Base-by-base conservation (phyloP, 192 early-diverging fungal genomes). In the Phycomyces nitens region DNA sequence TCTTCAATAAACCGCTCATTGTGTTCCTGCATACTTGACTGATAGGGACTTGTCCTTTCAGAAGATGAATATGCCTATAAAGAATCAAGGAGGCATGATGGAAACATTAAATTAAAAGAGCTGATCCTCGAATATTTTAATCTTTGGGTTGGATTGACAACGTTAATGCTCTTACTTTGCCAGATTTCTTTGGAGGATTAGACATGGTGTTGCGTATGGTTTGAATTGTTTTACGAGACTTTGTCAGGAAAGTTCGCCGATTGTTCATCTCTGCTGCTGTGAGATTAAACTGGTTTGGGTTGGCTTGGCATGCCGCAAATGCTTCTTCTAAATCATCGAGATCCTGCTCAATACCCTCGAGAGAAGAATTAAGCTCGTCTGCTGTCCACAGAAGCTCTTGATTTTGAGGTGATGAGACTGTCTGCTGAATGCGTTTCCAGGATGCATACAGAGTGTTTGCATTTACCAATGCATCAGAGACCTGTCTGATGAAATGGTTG, bases 241-340 rank as follows among this genome's bases (percentile, higher is more conserved):
- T 58, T 7, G 53, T 58, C 18, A 75, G 24, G 44, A 75, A 75
- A 11, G 18, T 52, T 24, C 59, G 58, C 27, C 78, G 65, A 10
- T 62, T 51, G 23, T 70, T 71, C 18, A 82, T 65, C 24, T 77
- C 75, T 18, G 60, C 44, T 15, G 56, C 60, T 16, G 77, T 70
- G 0, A 82, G 44, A 23, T 77, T 71, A 41, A 82, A 82, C 18
- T 72, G 62, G 11, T 73, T 52, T 42, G 80, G 80, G 44, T 76
- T 71, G 5, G 69, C 66, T 24, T 65, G 38, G n/a, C 55, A 54
- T 10, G 65, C 68, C 5, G 54, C 14, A 29, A 85, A 74, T 1
- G 83, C 72, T 60, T 80, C 79, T n/a, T 80, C 73, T 5, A 85
- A 53, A 51, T 82, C 83, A 21, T 81, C 79, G 9, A 85, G 57